phyloP scores from a whole-genome alignment of 768 basidiomycete genomes.

The Suillus alpinus region DNA sequence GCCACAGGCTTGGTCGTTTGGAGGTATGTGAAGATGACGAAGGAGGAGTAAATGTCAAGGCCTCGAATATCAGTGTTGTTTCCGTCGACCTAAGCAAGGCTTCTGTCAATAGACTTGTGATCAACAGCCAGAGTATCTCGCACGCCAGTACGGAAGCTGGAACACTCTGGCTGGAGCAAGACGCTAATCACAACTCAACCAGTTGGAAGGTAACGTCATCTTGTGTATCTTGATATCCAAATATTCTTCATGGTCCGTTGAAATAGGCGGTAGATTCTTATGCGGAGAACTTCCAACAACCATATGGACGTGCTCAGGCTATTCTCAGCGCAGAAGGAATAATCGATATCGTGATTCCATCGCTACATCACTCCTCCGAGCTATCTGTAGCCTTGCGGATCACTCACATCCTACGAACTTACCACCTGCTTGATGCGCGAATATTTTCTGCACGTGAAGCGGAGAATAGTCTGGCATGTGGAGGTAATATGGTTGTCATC shows the following conservation, averaged over 20 bases:
- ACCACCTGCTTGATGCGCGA: conserved; percentile 67
- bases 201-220: neutral
- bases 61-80: conserved; percentile 25
- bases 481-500: conserved; percentile 60
- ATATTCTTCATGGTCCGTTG: neutral
- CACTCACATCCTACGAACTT: conserved; percentile 63
- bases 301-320: conserved; percentile 59
- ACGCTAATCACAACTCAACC: neutral
- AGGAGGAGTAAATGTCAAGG: conserved; percentile 13
- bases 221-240: neutral
- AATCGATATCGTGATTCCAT: conserved; percentile 55
- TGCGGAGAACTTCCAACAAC: neutral
- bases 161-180: conserved; percentile 12
- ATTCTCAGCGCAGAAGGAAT: conserved; percentile 56
- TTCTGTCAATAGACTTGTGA: conserved; percentile 4
- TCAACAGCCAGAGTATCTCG: conserved; percentile 14
- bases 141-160: neutral
- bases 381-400: conserved; percentile 61
- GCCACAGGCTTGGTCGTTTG: conserved; percentile 3
- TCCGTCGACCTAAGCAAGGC: conserved; percentile 13
- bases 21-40: conserved; percentile 1
- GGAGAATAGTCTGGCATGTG: conserved; percentile 29
- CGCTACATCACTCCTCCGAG: conserved; percentile 30
- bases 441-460: conserved; percentile 43
- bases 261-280: neutral